These are phyloP conservation scores for Hymenoscyphus albidus DNA, from an alignment of 2,329 filamentous ascomycete genomes.

Conservation along the genomic window DNA sequence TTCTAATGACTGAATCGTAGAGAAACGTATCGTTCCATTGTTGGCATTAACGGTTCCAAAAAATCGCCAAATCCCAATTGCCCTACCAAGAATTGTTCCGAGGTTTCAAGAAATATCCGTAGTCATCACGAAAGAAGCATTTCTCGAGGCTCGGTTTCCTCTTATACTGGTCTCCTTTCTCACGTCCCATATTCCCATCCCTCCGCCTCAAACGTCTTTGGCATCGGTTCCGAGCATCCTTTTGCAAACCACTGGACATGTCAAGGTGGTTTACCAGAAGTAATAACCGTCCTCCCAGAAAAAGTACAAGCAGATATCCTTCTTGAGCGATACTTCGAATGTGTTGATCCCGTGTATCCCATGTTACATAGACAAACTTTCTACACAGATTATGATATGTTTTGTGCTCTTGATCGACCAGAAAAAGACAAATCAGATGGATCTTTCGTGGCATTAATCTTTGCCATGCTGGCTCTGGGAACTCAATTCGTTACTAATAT, in stretches of 20 bases:
- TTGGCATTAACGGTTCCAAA: conserved; percentile 53
- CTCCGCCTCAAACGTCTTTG: conserved; percentile 73
- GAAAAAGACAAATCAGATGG: conserved; percentile 63
- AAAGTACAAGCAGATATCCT: conserved; percentile 74
- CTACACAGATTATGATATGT: conserved; percentile 73
- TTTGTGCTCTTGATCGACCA: conserved; percentile 59
- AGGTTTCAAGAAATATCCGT: conserved; percentile 24
- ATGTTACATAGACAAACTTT: conserved; percentile 75
- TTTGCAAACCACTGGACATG: conserved; percentile 86
- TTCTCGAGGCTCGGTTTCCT: conserved; percentile 32
- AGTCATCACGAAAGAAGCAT: conserved; percentile 25
- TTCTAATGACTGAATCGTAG: conserved; percentile 35
- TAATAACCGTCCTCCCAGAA: conserved; percentile 70
- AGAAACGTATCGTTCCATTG: conserved; percentile 53
- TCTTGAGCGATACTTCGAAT: conserved; percentile 60
- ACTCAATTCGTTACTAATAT: conserved; percentile 67
- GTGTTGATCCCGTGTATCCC: conserved; percentile 75
- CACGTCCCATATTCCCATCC: conserved; percentile 69
- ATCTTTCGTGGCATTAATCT: conserved; percentile 67
- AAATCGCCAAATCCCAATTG: conserved; percentile 53
- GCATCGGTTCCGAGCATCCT: conserved; percentile 73
- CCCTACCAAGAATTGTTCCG: conserved; percentile 21
- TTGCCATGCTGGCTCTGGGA: conserved; percentile 72
- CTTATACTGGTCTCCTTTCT: conserved; percentile 59
- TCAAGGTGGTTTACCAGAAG: conserved; percentile 69